These are phyloP conservation scores for Gigaspora rosea DNA, from an alignment of 192 early-diverging fungal genomes.

Conservation along the genomic window DNA sequence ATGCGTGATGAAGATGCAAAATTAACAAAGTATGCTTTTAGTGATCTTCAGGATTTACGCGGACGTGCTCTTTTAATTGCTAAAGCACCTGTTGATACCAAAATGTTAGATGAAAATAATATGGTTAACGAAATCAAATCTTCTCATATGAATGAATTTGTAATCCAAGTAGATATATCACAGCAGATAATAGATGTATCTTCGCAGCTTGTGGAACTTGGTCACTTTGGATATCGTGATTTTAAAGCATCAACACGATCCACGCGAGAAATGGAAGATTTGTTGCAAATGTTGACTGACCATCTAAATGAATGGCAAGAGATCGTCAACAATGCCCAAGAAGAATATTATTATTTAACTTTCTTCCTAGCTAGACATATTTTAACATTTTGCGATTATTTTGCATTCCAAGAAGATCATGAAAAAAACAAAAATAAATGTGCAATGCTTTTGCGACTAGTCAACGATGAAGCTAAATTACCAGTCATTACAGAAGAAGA, in stretches of 20 bases:
- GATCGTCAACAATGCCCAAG: neutral
- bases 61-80: constrained; percentile 25
- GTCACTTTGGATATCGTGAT: no score
- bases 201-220: no score
- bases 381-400: constrained; percentile 16
- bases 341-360: constrained; percentile 16
- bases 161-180: no score
- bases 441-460: neutral
- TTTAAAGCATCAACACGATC: no score
- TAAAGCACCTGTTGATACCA: neutral
- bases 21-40: neutral
- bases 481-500: neutral
- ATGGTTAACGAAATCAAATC: neutral
- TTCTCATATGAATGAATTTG: no score
- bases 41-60: constrained; percentile 24
- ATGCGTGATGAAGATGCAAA: neutral
- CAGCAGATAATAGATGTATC: no score
- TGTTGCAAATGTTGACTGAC: neutral
- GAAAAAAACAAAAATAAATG: neutral
- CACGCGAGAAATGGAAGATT: no score
- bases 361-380: constrained; percentile 7
- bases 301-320: constrained; percentile 2
- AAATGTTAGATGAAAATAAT: neutral
- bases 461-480: neutral
- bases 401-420: neutral